Base-by-base conservation (phyloP, 2,329 filamentous ascomycete species). In the Boeremia lycopersici region DNA sequence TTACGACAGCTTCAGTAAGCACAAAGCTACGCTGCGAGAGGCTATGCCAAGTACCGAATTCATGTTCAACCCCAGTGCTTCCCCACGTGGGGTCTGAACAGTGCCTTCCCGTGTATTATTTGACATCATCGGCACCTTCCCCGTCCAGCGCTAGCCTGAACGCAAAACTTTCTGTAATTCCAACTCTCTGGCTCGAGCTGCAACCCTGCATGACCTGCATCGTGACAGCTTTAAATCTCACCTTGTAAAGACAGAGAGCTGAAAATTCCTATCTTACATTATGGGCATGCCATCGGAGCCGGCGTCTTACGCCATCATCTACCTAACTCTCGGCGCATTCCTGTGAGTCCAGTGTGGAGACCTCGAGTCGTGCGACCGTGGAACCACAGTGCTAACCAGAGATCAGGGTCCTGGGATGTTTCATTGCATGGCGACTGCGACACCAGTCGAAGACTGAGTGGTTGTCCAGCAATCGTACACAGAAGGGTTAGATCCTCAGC, bases 291-390 rank as follows among this genome's bases (percentile, higher is more conserved):
- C 89, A 54, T 93, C 90, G 1, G 85, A 81, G 51, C 78, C 84
- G 82, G 89, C 89, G 71, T 93, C 90, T 29, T 92, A 93, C 79
- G 89, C 89, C 80, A 81, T 93, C 72, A 88, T 95, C 72, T 93
- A 93, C 72, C 78, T 91, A 48, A 91, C 89, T 44, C 93, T 92
- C 78, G 88, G 83, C 60, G 79, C 82, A 44, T 95, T 95, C 73
- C 78, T 95, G 90, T 93, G 79, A 53, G 84, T 67, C 31, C 34
- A 39, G 13, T 52, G 45, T 51, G 38, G 44, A 49, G 36, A 41
- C 13, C 13, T n/a, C 40, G 12, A 46, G 17, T n/a, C 45, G 29
- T 49, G 15, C 28, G 23, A 54, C 35, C 45, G 17, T 50, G 41
- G 29, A 36, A 42, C 41, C n/a, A 60, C 45, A 35, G 26, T 13